A percentile compares a stretch with the other conserved stretches of the same genome.
Evolutionary conservation across 169 alveolate genomes (phyloP).

Genomic region (Plasmodium gallinaceum): DNA sequence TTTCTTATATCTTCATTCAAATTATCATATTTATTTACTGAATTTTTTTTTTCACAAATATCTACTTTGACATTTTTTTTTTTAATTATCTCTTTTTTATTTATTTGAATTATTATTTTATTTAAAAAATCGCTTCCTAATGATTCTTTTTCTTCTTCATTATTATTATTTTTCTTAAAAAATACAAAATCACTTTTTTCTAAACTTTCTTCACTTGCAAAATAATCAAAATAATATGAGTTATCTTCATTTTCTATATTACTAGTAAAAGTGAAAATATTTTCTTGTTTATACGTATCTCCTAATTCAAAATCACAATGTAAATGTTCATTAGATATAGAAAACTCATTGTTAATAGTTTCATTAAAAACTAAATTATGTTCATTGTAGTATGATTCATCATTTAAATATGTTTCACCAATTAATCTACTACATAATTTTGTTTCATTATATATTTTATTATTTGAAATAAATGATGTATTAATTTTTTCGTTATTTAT

Average conservation of each 20-base stretch:
- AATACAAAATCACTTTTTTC: constrained; percentile 58
- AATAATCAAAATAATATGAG: constrained; percentile 19
- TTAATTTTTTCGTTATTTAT: neutral
- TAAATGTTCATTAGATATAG: neutral
- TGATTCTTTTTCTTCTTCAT: neutral
- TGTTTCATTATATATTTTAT: neutral
- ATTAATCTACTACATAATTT: neutral
- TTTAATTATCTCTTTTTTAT: neutral
- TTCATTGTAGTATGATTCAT: neutral
- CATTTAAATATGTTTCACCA: neutral
- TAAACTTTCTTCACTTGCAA: constrained; percentile 33
- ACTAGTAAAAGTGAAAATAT: too few species aligned
- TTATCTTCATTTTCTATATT: neutral
- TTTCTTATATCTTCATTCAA: neutral
- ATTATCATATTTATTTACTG: neutral
- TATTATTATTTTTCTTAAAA: constrained; percentile 21
- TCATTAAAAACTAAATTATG: neutral
- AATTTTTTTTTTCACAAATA: neutral
- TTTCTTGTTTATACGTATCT: too few species aligned
- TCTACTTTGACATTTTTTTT: neutral
- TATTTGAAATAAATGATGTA: neutral
- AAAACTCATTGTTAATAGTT: neutral
- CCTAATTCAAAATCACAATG: too few species aligned
- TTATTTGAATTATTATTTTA: constrained; percentile 15
- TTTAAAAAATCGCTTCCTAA: constrained; percentile 17